Percentiles rank a stretch among this genome's conserved stretches.
phyloP scores from a whole-genome alignment of 2,329 filamentous ascomycete species.

The Lachnellula arida region DNA sequence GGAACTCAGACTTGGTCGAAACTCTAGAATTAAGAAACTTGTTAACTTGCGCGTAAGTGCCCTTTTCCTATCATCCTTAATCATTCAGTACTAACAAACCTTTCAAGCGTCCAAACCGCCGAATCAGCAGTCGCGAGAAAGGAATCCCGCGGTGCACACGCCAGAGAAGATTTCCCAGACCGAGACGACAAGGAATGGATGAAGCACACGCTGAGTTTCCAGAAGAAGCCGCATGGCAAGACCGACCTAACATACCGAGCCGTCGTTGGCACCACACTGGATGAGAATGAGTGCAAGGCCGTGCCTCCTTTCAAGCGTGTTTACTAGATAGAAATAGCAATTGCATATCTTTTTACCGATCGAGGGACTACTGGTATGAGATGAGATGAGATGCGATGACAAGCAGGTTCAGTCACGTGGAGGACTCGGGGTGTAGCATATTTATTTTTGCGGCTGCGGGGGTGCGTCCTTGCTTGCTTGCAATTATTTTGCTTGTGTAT shows the following conservation, averaged over 20 bases:
- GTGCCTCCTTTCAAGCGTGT: constrained; percentile 96
- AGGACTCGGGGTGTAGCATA: no score
- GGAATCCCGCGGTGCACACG: constrained; percentile 95
- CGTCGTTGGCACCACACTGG: constrained; percentile 78
- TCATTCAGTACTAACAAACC: constrained; percentile 10
- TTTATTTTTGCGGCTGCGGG: no score
- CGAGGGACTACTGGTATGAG: neutral
- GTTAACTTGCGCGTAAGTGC: constrained; percentile 84
- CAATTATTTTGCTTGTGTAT: no score
- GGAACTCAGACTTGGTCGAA: constrained; percentile 97
- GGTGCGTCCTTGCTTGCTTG: no score
- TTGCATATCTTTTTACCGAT: neutral
- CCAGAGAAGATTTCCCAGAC: constrained; percentile 92
- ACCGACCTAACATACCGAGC: constrained; percentile 81
- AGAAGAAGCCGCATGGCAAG: constrained; percentile 85
- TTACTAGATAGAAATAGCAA: constrained; percentile 51
- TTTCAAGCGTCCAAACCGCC: constrained; percentile 75
- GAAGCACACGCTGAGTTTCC: constrained; percentile 98
- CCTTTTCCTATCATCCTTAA: no score
- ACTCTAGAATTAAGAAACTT: constrained; percentile 93
- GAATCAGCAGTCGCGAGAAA: constrained; percentile 86
- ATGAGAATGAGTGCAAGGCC: constrained; percentile 93
- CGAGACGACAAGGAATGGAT: constrained; percentile 97
- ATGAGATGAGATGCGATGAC: no score
- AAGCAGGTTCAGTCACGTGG: no score